phyloP scores from a whole-genome alignment of 352 stramenopile species.

The Pythium biforme region DNA sequence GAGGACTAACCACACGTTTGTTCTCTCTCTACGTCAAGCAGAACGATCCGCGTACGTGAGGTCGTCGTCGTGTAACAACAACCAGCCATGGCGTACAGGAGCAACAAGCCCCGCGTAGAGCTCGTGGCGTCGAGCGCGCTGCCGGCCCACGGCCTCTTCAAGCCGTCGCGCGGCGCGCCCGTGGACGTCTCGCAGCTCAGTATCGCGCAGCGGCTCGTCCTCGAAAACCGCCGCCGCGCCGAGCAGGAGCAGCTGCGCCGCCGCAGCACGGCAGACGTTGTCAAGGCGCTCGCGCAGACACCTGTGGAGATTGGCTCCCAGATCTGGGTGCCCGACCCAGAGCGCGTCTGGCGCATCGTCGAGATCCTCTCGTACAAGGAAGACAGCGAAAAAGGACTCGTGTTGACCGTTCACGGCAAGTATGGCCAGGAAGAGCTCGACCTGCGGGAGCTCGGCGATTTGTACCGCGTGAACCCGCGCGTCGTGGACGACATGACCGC shows the following conservation, averaged over 20 bases:
- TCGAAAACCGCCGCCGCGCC: constrained; percentile 81
- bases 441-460: constrained; percentile 76
- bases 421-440: constrained; percentile 76
- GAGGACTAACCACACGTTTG: constrained; percentile 1
- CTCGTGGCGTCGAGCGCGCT: constrained; percentile 64
- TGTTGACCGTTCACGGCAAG: constrained; percentile 66
- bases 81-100: constrained; percentile 8
- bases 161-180: constrained; percentile 48
- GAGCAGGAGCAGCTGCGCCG: constrained; percentile 53
- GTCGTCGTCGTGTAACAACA: constrained; percentile 9
- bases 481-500: constrained; percentile 87
- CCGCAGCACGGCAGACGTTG: constrained; percentile 71
- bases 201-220: constrained; percentile 78
- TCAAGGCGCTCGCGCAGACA: constrained; percentile 57
- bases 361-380: constrained; percentile 65
- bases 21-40: not conserved
- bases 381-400: constrained; percentile 60
- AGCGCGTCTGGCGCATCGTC: constrained; percentile 82
- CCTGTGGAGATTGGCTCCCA: constrained; percentile 77
- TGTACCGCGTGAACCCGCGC: constrained; percentile 86
- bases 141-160: constrained; percentile 81
- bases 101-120: constrained; percentile 54
- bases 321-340: constrained; percentile 85
- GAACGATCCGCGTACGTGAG: not conserved
- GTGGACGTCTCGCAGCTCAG: constrained; percentile 65